These are phyloP conservation scores for Cyberlindnera misumaiensis DNA, from an alignment of 805 yeast species.

Conservation along the genomic window DNA sequence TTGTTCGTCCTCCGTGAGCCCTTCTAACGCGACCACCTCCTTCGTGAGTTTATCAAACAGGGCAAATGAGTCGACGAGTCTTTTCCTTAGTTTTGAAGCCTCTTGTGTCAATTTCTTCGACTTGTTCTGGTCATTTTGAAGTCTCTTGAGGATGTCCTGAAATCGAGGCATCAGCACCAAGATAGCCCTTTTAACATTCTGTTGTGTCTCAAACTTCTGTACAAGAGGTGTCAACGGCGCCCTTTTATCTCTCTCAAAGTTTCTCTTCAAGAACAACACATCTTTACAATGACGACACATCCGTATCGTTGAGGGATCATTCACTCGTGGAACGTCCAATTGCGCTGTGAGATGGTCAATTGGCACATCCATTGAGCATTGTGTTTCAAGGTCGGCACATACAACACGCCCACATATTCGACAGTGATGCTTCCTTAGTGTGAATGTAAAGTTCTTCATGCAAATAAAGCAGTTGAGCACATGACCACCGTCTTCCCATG, in stretches of 20 bases:
- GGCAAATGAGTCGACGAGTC: conserved; percentile 42
- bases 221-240: conserved; percentile 31
- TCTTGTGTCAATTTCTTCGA: conserved; percentile 25
- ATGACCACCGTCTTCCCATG: conserved; percentile 57
- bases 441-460: conserved; percentile 44
- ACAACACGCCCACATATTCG: conserved; percentile 79
- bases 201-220: conserved; percentile 34
- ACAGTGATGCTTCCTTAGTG: conserved; percentile 81
- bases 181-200: conserved; percentile 32
- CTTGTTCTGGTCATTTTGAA: conserved; percentile 28
- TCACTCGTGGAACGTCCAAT: conserved; percentile 16
- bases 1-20: conserved; percentile 35
- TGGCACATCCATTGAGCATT: conserved; percentile 73
- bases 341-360: conserved; percentile 23
- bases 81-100: conserved; percentile 36
- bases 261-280: conserved; percentile 48
- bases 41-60: conserved; percentile 45
- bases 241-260: conserved; percentile 35
- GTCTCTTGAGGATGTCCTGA: conserved; percentile 28
- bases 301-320: conserved; percentile 35
- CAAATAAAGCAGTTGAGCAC: conserved; percentile 61
- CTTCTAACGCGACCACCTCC: conserved; percentile 29
- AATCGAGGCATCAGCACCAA: conserved; percentile 36
- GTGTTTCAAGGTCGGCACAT: conserved; percentile 57
- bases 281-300: conserved; percentile 68